These are phyloP conservation scores for Ophiosphaerella narmari DNA, from an alignment of 2,329 filamentous ascomycete species.

Conservation along the genomic window DNA sequence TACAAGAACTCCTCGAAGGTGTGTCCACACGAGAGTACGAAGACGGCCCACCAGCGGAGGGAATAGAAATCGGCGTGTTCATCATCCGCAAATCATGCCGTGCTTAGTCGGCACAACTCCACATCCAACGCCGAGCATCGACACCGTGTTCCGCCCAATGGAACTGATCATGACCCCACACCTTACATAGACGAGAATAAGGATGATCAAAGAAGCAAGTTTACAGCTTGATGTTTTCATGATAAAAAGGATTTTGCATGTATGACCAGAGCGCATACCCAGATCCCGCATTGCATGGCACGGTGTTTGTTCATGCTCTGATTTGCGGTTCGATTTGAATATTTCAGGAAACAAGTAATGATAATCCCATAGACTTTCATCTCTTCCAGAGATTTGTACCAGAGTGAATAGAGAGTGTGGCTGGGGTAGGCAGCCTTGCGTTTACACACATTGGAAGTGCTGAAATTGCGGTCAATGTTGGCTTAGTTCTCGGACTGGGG, in stretches of 20 bases:
- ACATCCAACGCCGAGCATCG: neutral
- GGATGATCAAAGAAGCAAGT: neutral
- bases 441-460: too few species aligned
- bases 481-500: too few species aligned
- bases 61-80: conserved; percentile 55
- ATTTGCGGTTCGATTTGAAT: conserved; percentile 2
- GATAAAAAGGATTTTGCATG: neutral
- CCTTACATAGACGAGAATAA: neutral
- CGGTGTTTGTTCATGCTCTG: conserved; percentile 12
- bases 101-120: conserved; percentile 8
- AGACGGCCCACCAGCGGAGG: conserved; percentile 48
- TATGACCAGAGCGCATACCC: conserved; percentile 5
- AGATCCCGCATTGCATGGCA: conserved; percentile 20
- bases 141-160: conserved; percentile 1
- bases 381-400: too few species aligned
- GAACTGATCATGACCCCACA: neutral
- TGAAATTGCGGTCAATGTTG: too few species aligned
- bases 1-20: conserved; percentile 63
- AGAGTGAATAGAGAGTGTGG: too few species aligned
- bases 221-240: conserved; percentile 3
- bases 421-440: too few species aligned
- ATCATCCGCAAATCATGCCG: conserved; percentile 45
- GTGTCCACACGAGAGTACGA: conserved; percentile 58
- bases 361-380: conserved; percentile 3
- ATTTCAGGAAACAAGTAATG: conserved; percentile 10